phyloP scores from a whole-genome alignment of 805 yeast species.

The Saccharomycopsis sp. region DNA sequence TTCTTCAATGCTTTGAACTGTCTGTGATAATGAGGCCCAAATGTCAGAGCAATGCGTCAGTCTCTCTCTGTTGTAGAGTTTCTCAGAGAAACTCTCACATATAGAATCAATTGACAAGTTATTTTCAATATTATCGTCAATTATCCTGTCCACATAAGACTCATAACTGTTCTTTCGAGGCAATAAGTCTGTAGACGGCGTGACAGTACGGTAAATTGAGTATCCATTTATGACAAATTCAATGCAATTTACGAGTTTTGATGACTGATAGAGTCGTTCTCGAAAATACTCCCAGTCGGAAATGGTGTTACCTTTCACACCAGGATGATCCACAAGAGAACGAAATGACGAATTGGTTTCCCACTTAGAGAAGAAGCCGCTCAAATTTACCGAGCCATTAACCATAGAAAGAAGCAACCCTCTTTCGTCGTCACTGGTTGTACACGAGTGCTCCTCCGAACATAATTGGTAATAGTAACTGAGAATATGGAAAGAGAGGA shows the following conservation, averaged over 20 bases:
- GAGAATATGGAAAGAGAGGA: constrained; percentile 1
- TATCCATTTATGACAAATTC: background rate
- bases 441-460: constrained; percentile 8
- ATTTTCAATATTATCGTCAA: background rate
- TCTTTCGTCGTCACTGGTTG: constrained; percentile 6
- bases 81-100: background rate
- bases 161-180: background rate
- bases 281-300: background rate
- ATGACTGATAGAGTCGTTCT: background rate
- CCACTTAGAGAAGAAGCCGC: background rate
- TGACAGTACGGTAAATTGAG: background rate
- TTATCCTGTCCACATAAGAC: background rate
- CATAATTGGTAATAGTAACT: constrained; percentile 3
- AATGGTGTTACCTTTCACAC: background rate
- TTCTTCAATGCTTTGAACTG: background rate
- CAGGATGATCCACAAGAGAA: background rate
- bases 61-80: background rate
- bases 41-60: background rate
- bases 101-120: background rate
- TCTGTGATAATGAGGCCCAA: background rate
- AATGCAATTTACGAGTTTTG: background rate
- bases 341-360: background rate
- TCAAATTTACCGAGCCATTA: background rate
- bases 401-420: background rate
- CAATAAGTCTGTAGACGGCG: background rate